Evolutionary conservation across 768 basidiomycete genomes (phyloP).

Genomic region (Myochromella boudieri): DNA sequence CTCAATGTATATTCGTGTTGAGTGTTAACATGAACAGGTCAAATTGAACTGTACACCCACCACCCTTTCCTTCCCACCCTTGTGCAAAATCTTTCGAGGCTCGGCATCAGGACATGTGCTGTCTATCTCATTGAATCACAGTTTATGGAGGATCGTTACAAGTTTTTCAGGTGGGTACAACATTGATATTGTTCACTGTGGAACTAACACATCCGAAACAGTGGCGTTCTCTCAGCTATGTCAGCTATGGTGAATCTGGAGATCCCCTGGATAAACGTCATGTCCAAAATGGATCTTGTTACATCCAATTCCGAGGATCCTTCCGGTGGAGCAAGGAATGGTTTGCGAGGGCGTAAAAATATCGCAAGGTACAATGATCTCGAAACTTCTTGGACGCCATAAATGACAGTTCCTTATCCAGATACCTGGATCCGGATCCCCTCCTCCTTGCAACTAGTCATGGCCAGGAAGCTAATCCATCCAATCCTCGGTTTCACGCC

Average conservation of each 20-base stretch:
- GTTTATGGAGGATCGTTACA: slow-evolving; percentile 99
- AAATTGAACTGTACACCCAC: slow-evolving; percentile 98
- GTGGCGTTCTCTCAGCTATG: slow-evolving; percentile 97
- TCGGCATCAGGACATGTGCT: slow-evolving; percentile 86
- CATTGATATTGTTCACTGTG: background rate
- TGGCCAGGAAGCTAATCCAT: slow-evolving; percentile 51
- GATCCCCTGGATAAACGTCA: slow-evolving; percentile 94
- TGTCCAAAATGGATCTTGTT: slow-evolving; percentile 99
- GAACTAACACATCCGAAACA: slow-evolving; percentile 26
- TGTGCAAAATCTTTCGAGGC: slow-evolving; percentile 67
- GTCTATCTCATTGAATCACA: slow-evolving; percentile 96
- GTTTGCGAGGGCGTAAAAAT: slow-evolving; percentile 70
- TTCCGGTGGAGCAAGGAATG: slow-evolving; percentile 65
- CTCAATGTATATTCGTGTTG: background rate
- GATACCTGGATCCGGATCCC: slow-evolving; percentile 96
- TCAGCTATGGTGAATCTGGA: slow-evolving; percentile 98
- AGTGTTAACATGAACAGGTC: slow-evolving; percentile 49
- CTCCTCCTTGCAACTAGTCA: slow-evolving; percentile 70
- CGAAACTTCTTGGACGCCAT: background rate
- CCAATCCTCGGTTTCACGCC: slow-evolving; percentile 85
- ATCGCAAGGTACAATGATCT: slow-evolving; percentile 64
- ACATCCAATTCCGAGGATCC: slow-evolving; percentile 62
- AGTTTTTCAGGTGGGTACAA: slow-evolving; percentile 80
- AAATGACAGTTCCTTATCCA: slow-evolving; percentile 21
- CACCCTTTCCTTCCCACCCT: slow-evolving; percentile 94